phyloP scores from a whole-genome alignment of 2,329 filamentous ascomycete genomes.

The Triangularia verruculosa region DNA sequence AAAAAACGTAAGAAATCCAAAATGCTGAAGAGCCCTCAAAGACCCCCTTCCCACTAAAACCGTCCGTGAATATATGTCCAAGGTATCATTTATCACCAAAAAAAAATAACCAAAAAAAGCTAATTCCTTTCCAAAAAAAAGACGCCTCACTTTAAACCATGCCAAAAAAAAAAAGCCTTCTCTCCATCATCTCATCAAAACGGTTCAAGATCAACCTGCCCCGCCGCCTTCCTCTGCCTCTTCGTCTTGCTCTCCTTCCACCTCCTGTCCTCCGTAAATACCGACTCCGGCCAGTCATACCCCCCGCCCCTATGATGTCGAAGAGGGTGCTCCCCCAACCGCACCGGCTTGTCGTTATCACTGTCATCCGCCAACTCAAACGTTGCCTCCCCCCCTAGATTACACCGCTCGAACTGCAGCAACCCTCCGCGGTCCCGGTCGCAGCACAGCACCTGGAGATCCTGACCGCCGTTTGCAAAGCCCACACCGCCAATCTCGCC shows the following conservation, averaged over 20 bases:
- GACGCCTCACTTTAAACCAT: neutral
- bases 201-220: conserved; percentile 24
- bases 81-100: neutral
- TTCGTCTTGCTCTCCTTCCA: conserved; percentile 17
- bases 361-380: conserved; percentile 20
- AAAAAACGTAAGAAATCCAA: neutral
- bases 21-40: neutral
- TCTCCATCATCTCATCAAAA: conserved; percentile 24
- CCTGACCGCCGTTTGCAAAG: conserved; percentile 64
- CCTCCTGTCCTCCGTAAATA: conserved; percentile 24
- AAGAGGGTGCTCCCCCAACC: conserved; percentile 7
- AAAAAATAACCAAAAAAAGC: too few species aligned
- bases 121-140: neutral
- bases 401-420: conserved; percentile 56
- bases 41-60: neutral
- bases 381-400: conserved; percentile 36
- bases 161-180: too few species aligned
- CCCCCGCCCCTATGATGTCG: conserved; percentile 11
- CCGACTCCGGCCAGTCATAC: conserved; percentile 29
- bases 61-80: neutral
- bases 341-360: conserved; percentile 8
- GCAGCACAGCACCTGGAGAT: conserved; percentile 65
- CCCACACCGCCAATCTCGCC: conserved; percentile 69
- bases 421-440: conserved; percentile 66
- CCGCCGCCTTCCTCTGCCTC: conserved; percentile 23